phyloP scores from a whole-genome alignment of 306 rosid species.

The Leucaena leucocephala region DNA sequence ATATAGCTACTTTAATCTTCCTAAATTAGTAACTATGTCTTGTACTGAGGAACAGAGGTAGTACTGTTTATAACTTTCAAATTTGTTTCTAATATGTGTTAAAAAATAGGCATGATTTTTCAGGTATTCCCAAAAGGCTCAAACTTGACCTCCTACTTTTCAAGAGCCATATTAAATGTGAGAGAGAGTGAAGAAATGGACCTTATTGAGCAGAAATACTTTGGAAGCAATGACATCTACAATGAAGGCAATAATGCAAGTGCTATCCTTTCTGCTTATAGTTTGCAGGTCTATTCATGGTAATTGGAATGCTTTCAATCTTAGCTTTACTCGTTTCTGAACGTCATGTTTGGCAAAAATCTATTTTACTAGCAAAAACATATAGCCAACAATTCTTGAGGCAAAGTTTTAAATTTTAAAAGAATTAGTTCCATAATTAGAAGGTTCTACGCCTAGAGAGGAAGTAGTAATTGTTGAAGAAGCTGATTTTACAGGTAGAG shows the following conservation, averaged over 20 bases:
- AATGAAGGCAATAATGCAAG: neutral
- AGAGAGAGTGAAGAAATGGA: neutral
- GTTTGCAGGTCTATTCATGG: slow-evolving; percentile 31
- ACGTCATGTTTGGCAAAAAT: neutral
- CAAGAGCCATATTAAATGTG: slow-evolving; percentile 32
- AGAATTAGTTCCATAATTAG: neutral
- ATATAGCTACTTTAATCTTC: too few species aligned
- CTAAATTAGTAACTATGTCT: too few species aligned
- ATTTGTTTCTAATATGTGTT: too few species aligned
- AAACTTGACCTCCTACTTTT: slow-evolving; percentile 26
- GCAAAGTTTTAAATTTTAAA: neutral
- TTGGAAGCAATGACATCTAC: slow-evolving; percentile 5
- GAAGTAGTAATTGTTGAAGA: neutral
- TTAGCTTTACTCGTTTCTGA: slow-evolving; percentile 21
- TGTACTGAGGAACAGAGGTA: too few species aligned
- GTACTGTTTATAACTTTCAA: too few species aligned
- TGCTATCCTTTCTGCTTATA: slow-evolving; percentile 5
- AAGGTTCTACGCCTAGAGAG: neutral
- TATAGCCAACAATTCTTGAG: slow-evolving; percentile 5
- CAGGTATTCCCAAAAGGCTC: slow-evolving; percentile 8
- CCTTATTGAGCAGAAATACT: neutral
- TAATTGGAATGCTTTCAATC: slow-evolving; percentile 7
- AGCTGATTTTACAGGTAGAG: neutral
- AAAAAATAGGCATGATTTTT: too few species aligned
- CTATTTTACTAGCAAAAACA: neutral